These are phyloP conservation scores for Stagonosporopsis rhizophila DNA, from an alignment of 2,329 filamentous ascomycete genomes.

Conservation along the genomic window DNA sequence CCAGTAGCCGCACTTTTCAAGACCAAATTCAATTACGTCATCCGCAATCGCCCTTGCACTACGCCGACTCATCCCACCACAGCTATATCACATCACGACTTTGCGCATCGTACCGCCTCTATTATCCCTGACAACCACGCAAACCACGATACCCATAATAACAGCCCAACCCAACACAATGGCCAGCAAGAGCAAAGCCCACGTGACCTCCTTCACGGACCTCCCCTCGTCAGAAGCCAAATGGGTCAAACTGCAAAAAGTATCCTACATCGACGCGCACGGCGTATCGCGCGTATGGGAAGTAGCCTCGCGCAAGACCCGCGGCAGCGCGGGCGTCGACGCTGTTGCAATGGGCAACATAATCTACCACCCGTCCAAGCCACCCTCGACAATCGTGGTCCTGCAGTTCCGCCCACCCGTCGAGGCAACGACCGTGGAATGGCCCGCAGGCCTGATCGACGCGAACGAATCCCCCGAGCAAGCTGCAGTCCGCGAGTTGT, in stretches of 20 bases:
- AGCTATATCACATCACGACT: conserved; percentile 13
- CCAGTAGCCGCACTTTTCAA: background rate
- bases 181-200: conserved; percentile 21
- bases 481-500: conserved; percentile 65
- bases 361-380: conserved; percentile 50
- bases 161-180: conserved; percentile 11
- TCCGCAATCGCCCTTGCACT: conserved; percentile 4
- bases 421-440: conserved; percentile 64
- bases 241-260: conserved; percentile 47
- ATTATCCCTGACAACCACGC: background rate
- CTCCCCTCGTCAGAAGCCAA: conserved; percentile 35
- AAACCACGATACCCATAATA: background rate
- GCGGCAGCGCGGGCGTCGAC: conserved; percentile 61
- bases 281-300: conserved; percentile 70
- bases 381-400: conserved; percentile 44
- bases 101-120: background rate
- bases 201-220: conserved; percentile 30
- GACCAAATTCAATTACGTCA: conserved; percentile 13
- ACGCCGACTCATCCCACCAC: conserved; percentile 14
- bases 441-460: conserved; percentile 59
- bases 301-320: conserved; percentile 70
- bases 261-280: conserved; percentile 66
- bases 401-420: conserved; percentile 66
- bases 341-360: conserved; percentile 76
- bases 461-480: conserved; percentile 63